phyloP scores from a whole-genome alignment of 805 yeast genomes.

The Yarrowia sp. region DNA sequence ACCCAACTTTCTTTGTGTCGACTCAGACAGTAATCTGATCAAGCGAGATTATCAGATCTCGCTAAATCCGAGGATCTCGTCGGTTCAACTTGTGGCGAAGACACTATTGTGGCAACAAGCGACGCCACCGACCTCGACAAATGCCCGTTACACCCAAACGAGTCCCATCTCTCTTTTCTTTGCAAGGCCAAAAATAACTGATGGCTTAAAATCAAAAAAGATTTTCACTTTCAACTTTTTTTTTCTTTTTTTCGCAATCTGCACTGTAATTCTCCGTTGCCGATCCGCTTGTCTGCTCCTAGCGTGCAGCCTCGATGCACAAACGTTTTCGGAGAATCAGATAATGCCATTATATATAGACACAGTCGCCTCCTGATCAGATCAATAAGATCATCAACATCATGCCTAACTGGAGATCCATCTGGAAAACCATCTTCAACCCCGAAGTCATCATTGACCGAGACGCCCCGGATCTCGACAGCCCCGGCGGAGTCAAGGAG shows the following conservation, averaged over 20 bases:
- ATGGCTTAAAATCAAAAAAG: neutral
- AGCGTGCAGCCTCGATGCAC: neutral
- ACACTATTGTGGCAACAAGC: too few relatives aligned
- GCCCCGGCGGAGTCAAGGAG: slow-evolving; percentile 25
- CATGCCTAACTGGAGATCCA: neutral
- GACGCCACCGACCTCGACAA: too few relatives aligned
- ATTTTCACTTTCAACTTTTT: neutral
- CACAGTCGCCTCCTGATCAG: neutral
- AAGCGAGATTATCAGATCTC: neutral
- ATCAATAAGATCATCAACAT: neutral
- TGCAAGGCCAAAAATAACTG: neutral
- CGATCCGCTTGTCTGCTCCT: neutral
- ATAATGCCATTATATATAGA: neutral
- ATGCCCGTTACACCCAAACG: too few relatives aligned
- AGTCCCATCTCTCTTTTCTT: too few relatives aligned
- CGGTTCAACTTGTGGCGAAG: too few relatives aligned
- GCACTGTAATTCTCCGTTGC: neutral
- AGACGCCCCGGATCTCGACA: slow-evolving; percentile 6
- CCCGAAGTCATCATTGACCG: slow-evolving; percentile 4
- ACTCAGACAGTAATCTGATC: neutral
- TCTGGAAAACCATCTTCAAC: slow-evolving; percentile 23
- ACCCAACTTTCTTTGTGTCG: neutral
- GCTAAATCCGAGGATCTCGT: too few relatives aligned
- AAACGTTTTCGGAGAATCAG: slow-evolving; percentile 7
- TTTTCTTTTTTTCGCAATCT: neutral